A percentile compares a stretch with the other conserved stretches of the same genome.
Conservation (phyloP, 108 stramenopile genomes). For the Bacterosira constricta region DNA sequence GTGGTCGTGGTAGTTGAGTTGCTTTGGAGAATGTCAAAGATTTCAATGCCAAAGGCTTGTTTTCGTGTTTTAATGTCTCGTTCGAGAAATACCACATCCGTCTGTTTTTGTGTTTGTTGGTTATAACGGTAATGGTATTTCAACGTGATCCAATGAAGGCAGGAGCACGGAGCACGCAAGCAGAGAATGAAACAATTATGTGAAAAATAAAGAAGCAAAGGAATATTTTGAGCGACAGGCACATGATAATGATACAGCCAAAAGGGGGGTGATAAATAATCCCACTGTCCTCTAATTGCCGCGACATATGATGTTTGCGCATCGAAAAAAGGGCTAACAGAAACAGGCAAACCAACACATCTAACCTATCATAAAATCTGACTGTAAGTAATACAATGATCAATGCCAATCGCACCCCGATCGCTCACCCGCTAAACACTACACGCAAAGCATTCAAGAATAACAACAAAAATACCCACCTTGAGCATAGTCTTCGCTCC, state of each 20-base stretch:
- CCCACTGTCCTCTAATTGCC: too few species aligned
- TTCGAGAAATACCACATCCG: slow-evolving; percentile 83
- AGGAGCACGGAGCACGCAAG: neutral
- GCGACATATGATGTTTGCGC: too few species aligned
- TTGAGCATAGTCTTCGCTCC: slow-evolving; percentile 92
- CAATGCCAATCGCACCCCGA: neutral
- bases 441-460: neutral
- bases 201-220: too few species aligned
- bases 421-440: neutral
- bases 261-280: too few species aligned
- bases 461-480: too few species aligned
- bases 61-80: slow-evolving; percentile 90
- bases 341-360: too few species aligned
- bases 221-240: too few species aligned
- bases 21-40: slow-evolving; percentile 84
- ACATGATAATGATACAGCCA: too few species aligned
- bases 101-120: slow-evolving; percentile 46
- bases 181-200: neutral
- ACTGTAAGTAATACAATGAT: too few species aligned
- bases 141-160: neutral
- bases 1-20: too few species aligned
- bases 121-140: neutral
- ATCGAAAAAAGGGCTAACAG: too few species aligned
- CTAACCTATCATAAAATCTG: too few species aligned
- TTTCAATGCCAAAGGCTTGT: slow-evolving; percentile 80